Base-by-base conservation (phyloP, 306 rosid genomes). In the Malus sieversii region DNA sequence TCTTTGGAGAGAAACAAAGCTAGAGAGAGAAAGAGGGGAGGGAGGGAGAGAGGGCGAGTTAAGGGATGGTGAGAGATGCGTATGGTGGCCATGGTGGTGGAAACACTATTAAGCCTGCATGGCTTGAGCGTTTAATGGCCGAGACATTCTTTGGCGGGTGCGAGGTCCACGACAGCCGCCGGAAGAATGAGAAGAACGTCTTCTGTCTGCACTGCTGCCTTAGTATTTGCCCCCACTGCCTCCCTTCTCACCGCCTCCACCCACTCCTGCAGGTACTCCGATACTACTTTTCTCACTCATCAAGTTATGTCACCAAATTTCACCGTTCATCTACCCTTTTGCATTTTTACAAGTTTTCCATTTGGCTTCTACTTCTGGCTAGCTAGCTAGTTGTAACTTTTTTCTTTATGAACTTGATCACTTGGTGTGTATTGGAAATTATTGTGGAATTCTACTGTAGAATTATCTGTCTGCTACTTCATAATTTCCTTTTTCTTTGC, bases 161-260 rank as follows among this genome's bases (percentile, higher is more conserved):
- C 89, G 96, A 89, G 90, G 88, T 80, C 96, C 98, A 93, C 84
- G 62, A 76, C 35, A 79, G 78, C 84, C 90, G 88, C 77, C 83
- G 97, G 92, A 93, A 93, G 93, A 93, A 89, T 93, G 97, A 93
- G 87, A 91, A 86, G 92, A 93, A 93, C 97, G 84, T 93, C 72
- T 93, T 91, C 68, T 93, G 98, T 87, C 78, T 93, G 79, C 88
- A 88, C 90, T 93, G 97, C 81, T 91, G 97, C 86, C 90, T 88
- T 77, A 81, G 84, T 86, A 83, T 93, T 78, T 93, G 98, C 98
- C 93, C 93, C 58, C 96, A 93, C 97, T 93, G 98, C 79, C 86
- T 93, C 74, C 86, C 96, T 57, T 79, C 88, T 22, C 98, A 91
- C 82, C 85, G 81, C 42, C 77, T 88, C 20, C 98, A 93, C 42